Conservation (phyloP, 176 grass and related monocot genomes). For the Ensete ventricosum region DNA sequence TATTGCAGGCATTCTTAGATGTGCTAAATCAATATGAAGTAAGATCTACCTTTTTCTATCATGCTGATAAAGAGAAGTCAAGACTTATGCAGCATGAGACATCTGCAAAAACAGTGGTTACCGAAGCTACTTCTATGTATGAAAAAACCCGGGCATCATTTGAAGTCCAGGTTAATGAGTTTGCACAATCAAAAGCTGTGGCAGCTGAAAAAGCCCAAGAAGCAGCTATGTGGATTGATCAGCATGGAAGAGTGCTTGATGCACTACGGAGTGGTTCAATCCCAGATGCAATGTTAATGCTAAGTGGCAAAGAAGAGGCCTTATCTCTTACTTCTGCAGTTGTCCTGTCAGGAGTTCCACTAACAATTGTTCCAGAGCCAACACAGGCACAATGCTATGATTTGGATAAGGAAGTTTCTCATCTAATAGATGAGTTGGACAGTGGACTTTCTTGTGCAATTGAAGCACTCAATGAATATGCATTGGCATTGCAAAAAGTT, state of each 20-base stretch:
- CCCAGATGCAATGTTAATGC: constrained; percentile 25
- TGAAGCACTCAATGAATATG: constrained; percentile 62
- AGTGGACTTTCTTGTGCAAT: constrained; percentile 54
- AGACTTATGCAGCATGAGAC: constrained; percentile 75
- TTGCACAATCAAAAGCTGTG: constrained; percentile 57
- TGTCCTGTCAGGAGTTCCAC: constrained; percentile 66
- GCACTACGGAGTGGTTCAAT: constrained; percentile 54
- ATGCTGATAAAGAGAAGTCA: constrained; percentile 85
- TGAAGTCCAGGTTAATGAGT: constrained; percentile 67
- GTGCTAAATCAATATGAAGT: constrained; percentile 62
- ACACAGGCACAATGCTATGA: constrained; percentile 75
- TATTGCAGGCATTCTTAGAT: constrained; percentile 58
- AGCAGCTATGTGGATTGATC: constrained; percentile 70
- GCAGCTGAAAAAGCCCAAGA: constrained; percentile 62
- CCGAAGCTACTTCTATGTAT: constrained; percentile 61
- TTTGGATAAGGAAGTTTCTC: constrained; percentile 80
- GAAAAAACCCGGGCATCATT: constrained; percentile 67
- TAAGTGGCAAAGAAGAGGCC: constrained; percentile 46
- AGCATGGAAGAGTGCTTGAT: constrained; percentile 72
- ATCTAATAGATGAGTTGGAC: constrained; percentile 70
- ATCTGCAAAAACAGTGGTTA: constrained; percentile 64
- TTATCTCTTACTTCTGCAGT: constrained; percentile 81
- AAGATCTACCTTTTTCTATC: constrained; percentile 61
- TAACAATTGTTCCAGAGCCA: constrained; percentile 91
- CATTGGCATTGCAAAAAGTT: constrained; percentile 69